These are phyloP conservation scores for Globisporangium emineosum DNA, from an alignment of 352 stramenopile species.

Conservation along the genomic window DNA sequence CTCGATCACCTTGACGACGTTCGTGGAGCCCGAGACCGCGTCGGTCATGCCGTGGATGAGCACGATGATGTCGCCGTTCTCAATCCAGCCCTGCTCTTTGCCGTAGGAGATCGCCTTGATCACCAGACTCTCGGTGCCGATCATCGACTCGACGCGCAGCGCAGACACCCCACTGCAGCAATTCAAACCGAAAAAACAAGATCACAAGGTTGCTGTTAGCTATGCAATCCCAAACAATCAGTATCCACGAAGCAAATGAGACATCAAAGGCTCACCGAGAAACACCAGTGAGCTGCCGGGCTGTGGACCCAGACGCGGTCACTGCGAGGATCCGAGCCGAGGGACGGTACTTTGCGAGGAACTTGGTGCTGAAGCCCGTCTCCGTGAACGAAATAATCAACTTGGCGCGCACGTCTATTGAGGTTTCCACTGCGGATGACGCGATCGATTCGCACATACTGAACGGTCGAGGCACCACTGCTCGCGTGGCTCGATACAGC, in stretches of 20 bases:
- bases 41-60: conserved; percentile 89
- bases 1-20: conserved; percentile 90
- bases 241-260: not conserved
- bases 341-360: conserved; percentile 96
- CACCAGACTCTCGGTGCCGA: conserved; percentile 82
- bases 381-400: conserved; percentile 98
- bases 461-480: conserved; percentile 46
- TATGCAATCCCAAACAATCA: not conserved
- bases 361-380: conserved; percentile 90
- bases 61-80: conserved; percentile 85
- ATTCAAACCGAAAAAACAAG: not conserved
- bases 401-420: conserved; percentile 94
- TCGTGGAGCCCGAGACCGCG: conserved; percentile 73
- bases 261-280: conserved; percentile 46
- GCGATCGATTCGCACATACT: conserved; percentile 93
- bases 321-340: conserved; percentile 86
- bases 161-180: conserved; percentile 53
- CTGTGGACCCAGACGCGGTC: conserved; percentile 69
- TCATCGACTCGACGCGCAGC: conserved; percentile 74
- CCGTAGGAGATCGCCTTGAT: conserved; percentile 80
- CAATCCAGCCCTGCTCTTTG: conserved; percentile 80
- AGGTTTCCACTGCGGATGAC: conserved; percentile 96
- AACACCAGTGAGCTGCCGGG: conserved; percentile 71
- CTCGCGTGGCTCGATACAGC: conserved; percentile 54
- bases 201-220: not conserved